phyloP scores from a whole-genome alignment of 345 rosid genomes.

The Brassica cretica region DNA sequence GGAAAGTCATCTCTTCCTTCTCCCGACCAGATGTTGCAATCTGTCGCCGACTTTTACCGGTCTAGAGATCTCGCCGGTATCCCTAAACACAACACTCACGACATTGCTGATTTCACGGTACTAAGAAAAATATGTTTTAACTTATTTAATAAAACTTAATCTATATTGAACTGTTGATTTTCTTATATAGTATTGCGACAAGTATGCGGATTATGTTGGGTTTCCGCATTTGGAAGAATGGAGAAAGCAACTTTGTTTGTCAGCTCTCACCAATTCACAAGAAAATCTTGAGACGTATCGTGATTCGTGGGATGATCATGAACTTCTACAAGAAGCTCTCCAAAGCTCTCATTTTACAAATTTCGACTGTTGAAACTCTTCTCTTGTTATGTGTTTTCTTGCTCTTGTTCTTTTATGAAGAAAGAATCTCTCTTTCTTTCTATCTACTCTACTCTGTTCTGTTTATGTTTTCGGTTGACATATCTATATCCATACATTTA shows the following conservation, averaged over 20 bases:
- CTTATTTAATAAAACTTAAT: neutral
- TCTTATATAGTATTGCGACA: conserved; percentile 69
- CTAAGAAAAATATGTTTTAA: neutral
- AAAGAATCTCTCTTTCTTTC: conserved; percentile 10
- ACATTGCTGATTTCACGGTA: conserved; percentile 71
- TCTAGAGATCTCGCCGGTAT: conserved; percentile 66
- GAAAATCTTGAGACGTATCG: conserved; percentile 67
- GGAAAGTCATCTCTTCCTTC: conserved; percentile 77
- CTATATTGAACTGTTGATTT: neutral
- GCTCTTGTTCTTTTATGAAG: neutral
- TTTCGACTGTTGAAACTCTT: conserved; percentile 16
- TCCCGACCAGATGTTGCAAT: conserved; percentile 71
- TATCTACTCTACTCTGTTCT: conserved; percentile 14
- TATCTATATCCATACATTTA: conserved; percentile 12
- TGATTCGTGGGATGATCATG: conserved; percentile 82
- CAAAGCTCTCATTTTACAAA: conserved; percentile 80
- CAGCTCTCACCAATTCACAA: conserved; percentile 50
- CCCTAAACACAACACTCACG: conserved; percentile 80
- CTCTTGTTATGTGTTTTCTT: neutral
- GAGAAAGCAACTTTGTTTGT: conserved; percentile 76
- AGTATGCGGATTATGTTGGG: conserved; percentile 61
- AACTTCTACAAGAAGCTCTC: conserved; percentile 69
- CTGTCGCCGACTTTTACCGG: conserved; percentile 60
- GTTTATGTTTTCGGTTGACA: conserved; percentile 19
- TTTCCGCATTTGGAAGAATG: conserved; percentile 86